Evolutionary conservation across 2,329 filamentous ascomycete species (phyloP), one percentile per base, ranked within the genome.

Genomic region (Diaporthe velutina): DNA sequence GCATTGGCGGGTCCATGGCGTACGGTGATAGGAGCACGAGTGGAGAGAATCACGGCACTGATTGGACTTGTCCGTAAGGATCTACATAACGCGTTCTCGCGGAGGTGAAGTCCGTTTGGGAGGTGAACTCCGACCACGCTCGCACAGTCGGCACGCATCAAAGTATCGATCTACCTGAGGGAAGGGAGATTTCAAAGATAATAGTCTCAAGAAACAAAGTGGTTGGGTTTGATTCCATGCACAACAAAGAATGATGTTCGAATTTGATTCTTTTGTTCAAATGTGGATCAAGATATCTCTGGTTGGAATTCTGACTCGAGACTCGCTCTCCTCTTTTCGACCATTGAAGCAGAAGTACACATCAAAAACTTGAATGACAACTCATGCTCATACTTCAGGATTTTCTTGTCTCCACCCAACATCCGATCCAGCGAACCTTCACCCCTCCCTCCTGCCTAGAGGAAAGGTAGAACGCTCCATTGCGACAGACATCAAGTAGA

Each of bases 11-110:
- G 40, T 66, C 28, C 25, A 66, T 5, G 35, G 28, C 35, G n/a
- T 40, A n/a, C 28, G 40, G 40, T 35, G 55, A 66, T 4, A 66
- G 60, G 42, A 48, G 60, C 28, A 8, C 10, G 12, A 48, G 60
- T 66, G 60, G 60, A 66, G 40, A 48, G 60, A 48, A 48, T 48
- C 19, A n/a, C 60, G 17, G 40, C 60, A 17, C 25, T 48, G 40
- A 48, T 66, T 66, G 60, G 60, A 7, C 19, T 48, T 48, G 60
- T 12, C 3, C 9, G 17, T n/a, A 33, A 9, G 40, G 60, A 66
- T 66, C 60, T 33, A 66, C 60, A n/a, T 48, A 17, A 55, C 30
- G 28, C 17, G 17, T 48, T 66, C 40, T 66, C 17, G 17, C 17
- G 40, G 60, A 48, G n/a, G 10, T 66, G 17, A 66, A n/a, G 10